Evolutionary conservation across 2,329 filamentous ascomycete species (phyloP).

Genomic region (Fonsecaea nubica): DNA sequence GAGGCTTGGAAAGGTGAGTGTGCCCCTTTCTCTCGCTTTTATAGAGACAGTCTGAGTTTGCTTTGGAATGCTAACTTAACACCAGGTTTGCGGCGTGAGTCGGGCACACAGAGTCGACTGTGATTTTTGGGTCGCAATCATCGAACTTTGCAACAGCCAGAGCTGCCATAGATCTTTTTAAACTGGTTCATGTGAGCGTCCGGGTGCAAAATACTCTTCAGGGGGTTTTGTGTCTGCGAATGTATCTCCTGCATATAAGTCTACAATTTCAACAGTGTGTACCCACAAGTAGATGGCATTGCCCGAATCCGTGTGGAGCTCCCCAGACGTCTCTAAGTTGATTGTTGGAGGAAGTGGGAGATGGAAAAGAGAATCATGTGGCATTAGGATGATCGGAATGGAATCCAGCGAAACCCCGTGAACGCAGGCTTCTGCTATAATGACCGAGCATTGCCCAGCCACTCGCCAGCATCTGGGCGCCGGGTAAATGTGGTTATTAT

Average conservation of each 20-base stretch:
- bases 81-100: conserved; percentile 8
- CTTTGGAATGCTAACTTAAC: background rate
- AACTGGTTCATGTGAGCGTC: background rate
- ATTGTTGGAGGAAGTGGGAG: background rate
- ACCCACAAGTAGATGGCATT: background rate
- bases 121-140: background rate
- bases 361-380: background rate
- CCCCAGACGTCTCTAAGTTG: background rate
- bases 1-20: conserved; percentile 50
- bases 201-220: background rate
- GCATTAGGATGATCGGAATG: background rate
- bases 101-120: conserved; percentile 20
- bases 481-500: too few species aligned
- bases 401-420: background rate
- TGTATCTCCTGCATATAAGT: background rate
- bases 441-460: background rate
- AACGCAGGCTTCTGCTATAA: background rate
- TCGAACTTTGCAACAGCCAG: background rate
- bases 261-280: too few species aligned
- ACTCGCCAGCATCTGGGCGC: background rate
- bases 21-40: background rate
- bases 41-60: background rate
- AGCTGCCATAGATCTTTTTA: background rate
- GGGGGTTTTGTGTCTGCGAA: background rate
- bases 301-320: background rate